A percentile compares a stretch with the other conserved stretches of the same genome.
phyloP scores from a whole-genome alignment of 441 rosid species.

The Populus hybrid region DNA sequence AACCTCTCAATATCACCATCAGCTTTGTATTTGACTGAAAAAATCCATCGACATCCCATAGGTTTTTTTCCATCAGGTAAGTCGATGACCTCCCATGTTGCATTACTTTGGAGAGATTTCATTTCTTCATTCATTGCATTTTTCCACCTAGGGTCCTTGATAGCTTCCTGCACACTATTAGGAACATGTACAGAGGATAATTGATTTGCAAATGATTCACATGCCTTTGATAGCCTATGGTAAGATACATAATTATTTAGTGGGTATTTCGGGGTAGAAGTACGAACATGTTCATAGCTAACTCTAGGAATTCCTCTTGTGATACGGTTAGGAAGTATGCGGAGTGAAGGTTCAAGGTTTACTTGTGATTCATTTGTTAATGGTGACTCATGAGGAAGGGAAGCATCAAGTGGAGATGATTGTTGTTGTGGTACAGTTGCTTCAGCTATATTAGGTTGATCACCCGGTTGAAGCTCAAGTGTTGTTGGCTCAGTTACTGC shows the following conservation, averaged over 20 bases:
- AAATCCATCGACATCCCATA: background rate
- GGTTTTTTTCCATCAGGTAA: background rate
- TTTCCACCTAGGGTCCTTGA: background rate
- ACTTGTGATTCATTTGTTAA: background rate
- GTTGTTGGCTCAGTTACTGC: background rate
- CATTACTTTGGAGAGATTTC: background rate
- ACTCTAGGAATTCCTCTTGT: too few relatives aligned
- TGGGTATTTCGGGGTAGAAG: too few relatives aligned
- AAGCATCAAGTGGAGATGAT: background rate
- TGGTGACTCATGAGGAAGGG: background rate
- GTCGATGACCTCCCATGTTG: background rate
- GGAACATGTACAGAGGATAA: too few relatives aligned
- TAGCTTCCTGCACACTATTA: too few relatives aligned
- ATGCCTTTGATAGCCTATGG: too few relatives aligned
- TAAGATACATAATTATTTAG: too few relatives aligned
- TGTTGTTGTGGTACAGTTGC: background rate
- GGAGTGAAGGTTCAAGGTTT: background rate
- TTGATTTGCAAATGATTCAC: too few relatives aligned
- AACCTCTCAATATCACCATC: background rate
- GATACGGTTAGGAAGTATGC: background rate
- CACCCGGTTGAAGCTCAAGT: background rate
- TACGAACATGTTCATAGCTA: too few relatives aligned
- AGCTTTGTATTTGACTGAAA: background rate
- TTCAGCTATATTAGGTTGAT: background rate
- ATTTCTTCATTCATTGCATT: background rate